Conservation (phyloP, 345 rosid species). For the Salix dunnii region DNA sequence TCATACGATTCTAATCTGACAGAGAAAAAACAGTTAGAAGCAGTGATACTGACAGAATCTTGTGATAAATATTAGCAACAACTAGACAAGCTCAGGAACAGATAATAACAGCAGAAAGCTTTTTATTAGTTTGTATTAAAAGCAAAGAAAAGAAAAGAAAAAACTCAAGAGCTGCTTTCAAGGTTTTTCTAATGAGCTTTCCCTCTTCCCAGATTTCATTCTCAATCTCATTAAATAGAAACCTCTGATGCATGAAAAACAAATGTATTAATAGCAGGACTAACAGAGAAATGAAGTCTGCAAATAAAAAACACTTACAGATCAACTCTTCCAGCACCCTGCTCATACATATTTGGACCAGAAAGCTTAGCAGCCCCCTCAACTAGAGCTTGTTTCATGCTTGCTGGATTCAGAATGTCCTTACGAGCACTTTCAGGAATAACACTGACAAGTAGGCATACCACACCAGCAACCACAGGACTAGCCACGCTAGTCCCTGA, state of each 20-base stretch:
- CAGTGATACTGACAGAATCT: conserved; percentile 6
- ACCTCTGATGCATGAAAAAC: neutral
- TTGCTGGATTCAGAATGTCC: conserved; percentile 80
- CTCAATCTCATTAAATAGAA: neutral
- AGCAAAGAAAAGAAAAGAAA: neutral
- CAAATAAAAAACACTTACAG: conserved; percentile 53
- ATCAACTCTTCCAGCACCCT: conserved; percentile 96
- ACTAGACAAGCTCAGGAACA: neutral
- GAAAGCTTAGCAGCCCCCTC: conserved; percentile 98
- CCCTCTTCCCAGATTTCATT: neutral
- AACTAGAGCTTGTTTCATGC: conserved; percentile 98
- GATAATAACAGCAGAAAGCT: too few species aligned
- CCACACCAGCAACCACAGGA: conserved; percentile 99
- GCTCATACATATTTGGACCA: conserved; percentile 96
- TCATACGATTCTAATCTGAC: conserved; percentile 97
- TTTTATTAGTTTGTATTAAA: too few species aligned
- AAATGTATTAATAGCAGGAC: neutral
- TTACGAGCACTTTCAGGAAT: conserved; percentile 69
- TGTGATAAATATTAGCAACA: conserved; percentile 3
- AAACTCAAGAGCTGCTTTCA: neutral
- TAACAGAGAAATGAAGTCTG: neutral
- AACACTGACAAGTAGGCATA: conserved; percentile 87
- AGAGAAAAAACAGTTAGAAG: conserved; percentile 36
- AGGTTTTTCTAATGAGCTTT: neutral
- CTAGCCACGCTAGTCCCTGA: conserved; percentile 99